phyloP scores from a whole-genome alignment of 352 stramenopile genomes.

The Pythium brassicae region DNA sequence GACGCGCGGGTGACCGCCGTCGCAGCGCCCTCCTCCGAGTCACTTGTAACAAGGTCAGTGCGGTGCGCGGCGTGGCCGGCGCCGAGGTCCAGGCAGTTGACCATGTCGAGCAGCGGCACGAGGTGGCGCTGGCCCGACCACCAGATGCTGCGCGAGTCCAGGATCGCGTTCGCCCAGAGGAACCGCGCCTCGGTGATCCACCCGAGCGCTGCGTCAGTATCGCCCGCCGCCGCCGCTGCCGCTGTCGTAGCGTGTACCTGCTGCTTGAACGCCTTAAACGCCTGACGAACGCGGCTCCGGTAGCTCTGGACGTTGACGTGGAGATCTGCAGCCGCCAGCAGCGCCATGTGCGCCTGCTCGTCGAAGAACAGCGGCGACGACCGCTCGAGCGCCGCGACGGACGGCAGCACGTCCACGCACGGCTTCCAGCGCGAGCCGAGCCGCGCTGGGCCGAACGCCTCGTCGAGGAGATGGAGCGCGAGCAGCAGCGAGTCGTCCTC shows the following conservation, averaged over 20 bases:
- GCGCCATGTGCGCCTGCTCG: conserved; percentile 37
- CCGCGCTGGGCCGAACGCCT: conserved; percentile 56
- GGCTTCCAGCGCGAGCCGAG: conserved; percentile 62
- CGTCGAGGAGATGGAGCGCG: conserved; percentile 76
- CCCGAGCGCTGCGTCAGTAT: neutral
- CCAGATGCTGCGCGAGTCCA: conserved; percentile 93
- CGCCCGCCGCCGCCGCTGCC: neutral
- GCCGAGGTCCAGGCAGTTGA: conserved; percentile 83
- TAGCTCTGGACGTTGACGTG: conserved; percentile 33
- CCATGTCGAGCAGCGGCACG: conserved; percentile 92
- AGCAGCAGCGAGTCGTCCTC: conserved; percentile 56
- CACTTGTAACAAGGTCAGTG: conserved; percentile 24
- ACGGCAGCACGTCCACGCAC: conserved; percentile 85
- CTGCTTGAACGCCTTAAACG: conserved; percentile 8
- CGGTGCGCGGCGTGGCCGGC: conserved; percentile 43
- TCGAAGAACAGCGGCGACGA: conserved; percentile 53
- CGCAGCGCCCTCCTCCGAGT: conserved; percentile 8
- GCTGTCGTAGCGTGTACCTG: neutral
- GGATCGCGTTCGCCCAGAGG: conserved; percentile 77
- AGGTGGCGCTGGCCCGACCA: conserved; percentile 88
- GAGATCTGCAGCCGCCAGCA: conserved; percentile 45
- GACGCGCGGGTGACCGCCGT: conserved; percentile 72
- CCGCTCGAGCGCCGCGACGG: conserved; percentile 12
- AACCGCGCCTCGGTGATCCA: conserved; percentile 69
- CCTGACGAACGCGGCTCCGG: conserved; percentile 16